Base-by-base conservation (phyloP, 768 basidiomycete species). In the Austroboletus eburneus region DNA sequence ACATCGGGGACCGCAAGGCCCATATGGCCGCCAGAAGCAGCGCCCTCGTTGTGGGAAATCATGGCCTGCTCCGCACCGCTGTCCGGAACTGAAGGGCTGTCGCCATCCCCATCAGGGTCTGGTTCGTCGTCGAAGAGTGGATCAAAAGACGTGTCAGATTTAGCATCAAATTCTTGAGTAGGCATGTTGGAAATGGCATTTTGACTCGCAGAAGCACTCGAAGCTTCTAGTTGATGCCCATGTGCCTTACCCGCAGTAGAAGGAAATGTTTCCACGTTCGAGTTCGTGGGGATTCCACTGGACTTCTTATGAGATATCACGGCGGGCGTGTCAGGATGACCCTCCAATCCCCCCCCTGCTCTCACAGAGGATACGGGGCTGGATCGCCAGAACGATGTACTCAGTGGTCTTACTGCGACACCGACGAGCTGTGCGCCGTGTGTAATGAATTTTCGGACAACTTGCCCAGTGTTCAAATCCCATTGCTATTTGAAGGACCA, bases 401-500 rank as follows among this genome's bases (percentile, higher is more conserved):
- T 63, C 42, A 75, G 62, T 3, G 94, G 93, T 49, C 88, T 79
- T 21, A 94, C 76, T 20, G 86, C 82, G 33, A 97, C 71, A 7
- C 83, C 79, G 3, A 91, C 81, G 13, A 98, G 77, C 62, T 96
- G 94, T 3, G 91, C 81, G 21, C 85, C 81, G 57, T 96, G 91
- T 1, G 85, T 78, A 1, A 77, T 81, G 63, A 89, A 98, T 39
- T 75, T 81, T 40, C 92, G 80, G 12, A 83, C 77, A 33, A 71
- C 72, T 50, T 88, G 77, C 7, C 96, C 95, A 0, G 87, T 94
- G 61, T 99, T 90, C 30, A 99, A 77, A 68, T 98, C 95, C 95
- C 96, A 98, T 81, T 97, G 90, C 95, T 98, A 57, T 41, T 5
- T 46, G 6, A 24, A 43, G 37, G 10, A 25, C 47, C 25, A 33